Conservation (phyloP, 2,329 filamentous ascomycete genomes). For the Podosphaera fusca region DNA sequence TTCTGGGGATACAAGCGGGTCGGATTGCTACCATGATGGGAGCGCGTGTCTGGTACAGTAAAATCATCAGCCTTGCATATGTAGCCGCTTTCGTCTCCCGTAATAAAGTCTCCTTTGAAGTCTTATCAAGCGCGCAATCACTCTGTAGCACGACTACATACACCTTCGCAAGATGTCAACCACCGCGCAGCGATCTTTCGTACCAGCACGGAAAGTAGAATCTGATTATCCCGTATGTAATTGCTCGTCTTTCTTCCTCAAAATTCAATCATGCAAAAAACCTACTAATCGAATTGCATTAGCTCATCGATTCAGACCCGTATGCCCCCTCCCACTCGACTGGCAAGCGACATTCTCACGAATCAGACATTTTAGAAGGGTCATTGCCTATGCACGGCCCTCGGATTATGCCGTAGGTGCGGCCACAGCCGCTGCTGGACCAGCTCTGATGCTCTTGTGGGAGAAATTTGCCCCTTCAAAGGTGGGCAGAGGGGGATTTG, state of each 20-base stretch:
- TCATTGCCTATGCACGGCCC: constrained; percentile 63
- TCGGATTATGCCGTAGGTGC: constrained; percentile 60
- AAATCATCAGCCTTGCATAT: too few relatives aligned
- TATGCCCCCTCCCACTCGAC: constrained; percentile 25
- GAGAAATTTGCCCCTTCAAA: constrained; percentile 71
- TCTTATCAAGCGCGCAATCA: background rate
- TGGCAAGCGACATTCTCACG: background rate
- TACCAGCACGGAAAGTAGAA: constrained; percentile 56
- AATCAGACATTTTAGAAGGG: constrained; percentile 67
- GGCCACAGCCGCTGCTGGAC: constrained; percentile 45
- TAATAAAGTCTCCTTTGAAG: background rate
- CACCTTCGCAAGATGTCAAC: constrained; percentile 15
- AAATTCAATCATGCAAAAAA: too few relatives aligned
- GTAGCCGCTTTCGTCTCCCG: too few relatives aligned
- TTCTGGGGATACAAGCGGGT: too few relatives aligned
- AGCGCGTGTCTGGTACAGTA: too few relatives aligned
- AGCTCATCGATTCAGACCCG: constrained; percentile 99
- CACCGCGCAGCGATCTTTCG: constrained; percentile 23
- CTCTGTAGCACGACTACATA: constrained; percentile 5
- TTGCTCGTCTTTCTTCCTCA: too few relatives aligned
- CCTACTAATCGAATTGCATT: constrained; percentile 8
- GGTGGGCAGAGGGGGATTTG: constrained; percentile 61
- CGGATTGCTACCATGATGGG: too few relatives aligned
- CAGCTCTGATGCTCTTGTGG: constrained; percentile 51
- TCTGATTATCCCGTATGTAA: constrained; percentile 67